Evolutionary conservation across 108 stramenopile genomes (phyloP).

Genomic region (Hondaea fermentalgiana): DNA sequence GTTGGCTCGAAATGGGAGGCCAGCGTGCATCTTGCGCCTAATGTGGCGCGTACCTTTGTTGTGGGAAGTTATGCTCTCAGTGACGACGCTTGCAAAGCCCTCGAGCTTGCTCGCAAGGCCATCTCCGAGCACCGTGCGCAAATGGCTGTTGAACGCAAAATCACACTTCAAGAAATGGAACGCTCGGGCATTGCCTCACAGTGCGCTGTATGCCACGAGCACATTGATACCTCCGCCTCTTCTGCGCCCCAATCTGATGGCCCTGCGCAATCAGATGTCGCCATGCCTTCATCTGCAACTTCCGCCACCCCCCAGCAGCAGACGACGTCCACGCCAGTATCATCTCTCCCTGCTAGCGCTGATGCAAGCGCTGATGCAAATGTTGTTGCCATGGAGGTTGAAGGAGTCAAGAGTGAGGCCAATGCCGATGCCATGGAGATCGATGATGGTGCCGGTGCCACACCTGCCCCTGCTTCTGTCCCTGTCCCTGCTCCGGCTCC

Average conservation of each 20-base stretch:
- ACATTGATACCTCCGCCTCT: background rate
- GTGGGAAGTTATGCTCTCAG: background rate
- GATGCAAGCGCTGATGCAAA: too few species aligned
- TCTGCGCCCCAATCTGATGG: too few species aligned
- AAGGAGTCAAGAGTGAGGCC: too few species aligned
- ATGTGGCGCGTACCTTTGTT: background rate
- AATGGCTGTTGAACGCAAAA: background rate
- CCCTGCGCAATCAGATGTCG: too few species aligned
- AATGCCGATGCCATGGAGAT: too few species aligned
- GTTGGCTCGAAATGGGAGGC: background rate
- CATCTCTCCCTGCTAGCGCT: too few species aligned
- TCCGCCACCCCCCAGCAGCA: too few species aligned
- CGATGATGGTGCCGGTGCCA: too few species aligned
- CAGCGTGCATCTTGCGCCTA: background rate
- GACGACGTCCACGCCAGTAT: too few species aligned
- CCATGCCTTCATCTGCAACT: too few species aligned
- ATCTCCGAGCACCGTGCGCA: background rate
- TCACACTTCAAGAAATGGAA: background rate
- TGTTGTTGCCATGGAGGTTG: too few species aligned
- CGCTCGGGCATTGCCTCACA: background rate
- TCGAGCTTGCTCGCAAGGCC: background rate
- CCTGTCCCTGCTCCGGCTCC: background rate
- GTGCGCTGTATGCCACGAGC: background rate
- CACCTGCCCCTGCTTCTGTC: background rate
- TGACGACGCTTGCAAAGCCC: background rate